Conservation (phyloP, 306 rosid genomes). For the Malus sylvestris region DNA sequence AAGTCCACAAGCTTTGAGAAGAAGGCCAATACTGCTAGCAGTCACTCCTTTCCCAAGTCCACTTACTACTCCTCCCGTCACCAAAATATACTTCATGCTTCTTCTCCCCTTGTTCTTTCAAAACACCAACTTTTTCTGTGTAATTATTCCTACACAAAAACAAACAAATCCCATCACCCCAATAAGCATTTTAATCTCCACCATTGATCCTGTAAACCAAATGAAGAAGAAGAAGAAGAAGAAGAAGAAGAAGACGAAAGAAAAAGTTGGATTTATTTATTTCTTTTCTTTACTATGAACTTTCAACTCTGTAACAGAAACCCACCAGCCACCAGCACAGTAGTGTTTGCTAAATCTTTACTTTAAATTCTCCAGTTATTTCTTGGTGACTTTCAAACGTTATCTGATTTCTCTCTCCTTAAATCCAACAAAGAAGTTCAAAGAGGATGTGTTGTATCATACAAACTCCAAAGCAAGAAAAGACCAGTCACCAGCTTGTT, state of each 20-base stretch:
- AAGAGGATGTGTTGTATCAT: slow-evolving; percentile 9
- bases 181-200: not conserved
- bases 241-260: slow-evolving; percentile 5
- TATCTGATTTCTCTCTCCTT: slow-evolving; percentile 3
- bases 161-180: not conserved
- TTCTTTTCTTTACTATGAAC: not conserved
- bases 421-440: slow-evolving; percentile 13
- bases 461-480: not conserved
- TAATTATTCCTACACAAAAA: not conserved
- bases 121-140: not conserved
- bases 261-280: not conserved
- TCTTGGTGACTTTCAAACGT: slow-evolving; percentile 2
- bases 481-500: not conserved
- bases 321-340: slow-evolving; percentile 6
- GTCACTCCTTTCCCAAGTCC: slow-evolving; percentile 96
- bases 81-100: slow-evolving; percentile 73
- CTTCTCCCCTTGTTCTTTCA: not conserved
- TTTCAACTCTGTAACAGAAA: not conserved
- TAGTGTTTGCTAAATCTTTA: not conserved
- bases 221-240: not conserved
- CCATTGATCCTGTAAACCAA: not conserved
- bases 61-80: slow-evolving; percentile 93
- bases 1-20: slow-evolving; percentile 91
- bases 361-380: not conserved
- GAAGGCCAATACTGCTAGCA: slow-evolving; percentile 88